A percentile compares a stretch with the other conserved stretches of the same genome.
phyloP scores from a whole-genome alignment of 1,139 yeast species.

The Diutina ranongensis region DNA sequence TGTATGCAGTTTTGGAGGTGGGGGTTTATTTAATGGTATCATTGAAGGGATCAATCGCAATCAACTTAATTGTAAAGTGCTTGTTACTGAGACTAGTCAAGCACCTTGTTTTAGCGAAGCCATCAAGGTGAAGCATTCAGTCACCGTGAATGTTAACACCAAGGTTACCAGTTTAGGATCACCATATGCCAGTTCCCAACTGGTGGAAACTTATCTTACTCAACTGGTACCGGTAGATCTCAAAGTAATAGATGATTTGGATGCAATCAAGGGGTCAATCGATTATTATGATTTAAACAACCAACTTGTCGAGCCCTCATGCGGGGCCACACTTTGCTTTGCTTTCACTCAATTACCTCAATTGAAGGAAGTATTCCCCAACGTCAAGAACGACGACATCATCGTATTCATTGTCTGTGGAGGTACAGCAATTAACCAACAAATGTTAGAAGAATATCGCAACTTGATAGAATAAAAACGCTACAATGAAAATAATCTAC shows the following conservation, averaged over 20 bases:
- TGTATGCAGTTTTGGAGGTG: conserved; percentile 66
- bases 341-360: not conserved
- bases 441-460: not conserved
- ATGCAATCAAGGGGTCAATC: conserved; percentile 41
- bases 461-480: not conserved
- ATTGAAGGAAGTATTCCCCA: conserved; percentile 14
- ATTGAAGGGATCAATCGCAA: conserved; percentile 40
- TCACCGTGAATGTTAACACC: conserved; percentile 38
- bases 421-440: conserved; percentile 23
- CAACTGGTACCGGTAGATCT: conserved; percentile 27
- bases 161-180: conserved; percentile 56
- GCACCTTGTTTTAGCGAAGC: conserved; percentile 47
- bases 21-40: conserved; percentile 59
- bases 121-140: conserved; percentile 30
- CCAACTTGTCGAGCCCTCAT: conserved; percentile 58
- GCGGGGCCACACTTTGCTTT: conserved; percentile 48
- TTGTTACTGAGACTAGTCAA: conserved; percentile 40
- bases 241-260: conserved; percentile 40
- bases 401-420: conserved; percentile 56
- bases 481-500: not conserved
- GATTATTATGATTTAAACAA: conserved; percentile 37
- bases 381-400: conserved; percentile 33
- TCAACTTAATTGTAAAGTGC: conserved; percentile 28
- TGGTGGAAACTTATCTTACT: conserved; percentile 19
- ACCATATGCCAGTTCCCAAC: conserved; percentile 35